A percentile compares a stretch with the other conserved stretches of the same genome.
These are phyloP conservation scores for Sungouiozyma intestinalis DNA, from an alignment of 805 yeast species.

Conservation along the genomic window DNA sequence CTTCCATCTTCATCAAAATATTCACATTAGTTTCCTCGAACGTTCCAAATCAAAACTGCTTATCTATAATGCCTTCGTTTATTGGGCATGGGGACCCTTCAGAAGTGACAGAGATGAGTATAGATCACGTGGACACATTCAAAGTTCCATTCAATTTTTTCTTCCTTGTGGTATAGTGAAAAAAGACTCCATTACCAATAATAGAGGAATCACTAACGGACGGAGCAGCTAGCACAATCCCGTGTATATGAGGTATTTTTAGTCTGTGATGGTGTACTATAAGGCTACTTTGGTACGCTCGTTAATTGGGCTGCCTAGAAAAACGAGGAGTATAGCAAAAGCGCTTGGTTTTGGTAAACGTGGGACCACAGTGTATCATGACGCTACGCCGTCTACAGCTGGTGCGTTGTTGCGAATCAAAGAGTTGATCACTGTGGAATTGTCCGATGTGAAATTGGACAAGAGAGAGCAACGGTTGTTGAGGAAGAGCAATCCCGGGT, in stretches of 20 bases:
- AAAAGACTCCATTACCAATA: too few relatives aligned
- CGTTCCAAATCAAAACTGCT: not conserved
- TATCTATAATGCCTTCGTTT: too few relatives aligned
- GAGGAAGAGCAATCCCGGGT: constrained; percentile 61
- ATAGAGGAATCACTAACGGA: too few relatives aligned
- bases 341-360: constrained; percentile 68
- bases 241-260: too few relatives aligned
- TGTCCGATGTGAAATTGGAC: constrained; percentile 45
- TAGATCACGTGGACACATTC: not conserved
- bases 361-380: constrained; percentile 63
- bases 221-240: too few relatives aligned
- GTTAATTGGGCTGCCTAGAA: constrained; percentile 72
- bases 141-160: too few relatives aligned
- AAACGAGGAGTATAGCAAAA: constrained; percentile 50
- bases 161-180: too few relatives aligned
- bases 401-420: constrained; percentile 76
- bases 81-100: not conserved
- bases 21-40: not conserved
- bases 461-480: constrained; percentile 41
- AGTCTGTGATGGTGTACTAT: constrained; percentile 34
- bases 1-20: not conserved
- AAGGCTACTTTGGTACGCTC: constrained; percentile 73
- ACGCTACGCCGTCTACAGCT: constrained; percentile 68
- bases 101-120: not conserved
- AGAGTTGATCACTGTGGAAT: constrained; percentile 75